Evolutionary conservation across 2,329 filamentous ascomycete genomes (phyloP).

Genomic region (Colletotrichum zoysiae): DNA sequence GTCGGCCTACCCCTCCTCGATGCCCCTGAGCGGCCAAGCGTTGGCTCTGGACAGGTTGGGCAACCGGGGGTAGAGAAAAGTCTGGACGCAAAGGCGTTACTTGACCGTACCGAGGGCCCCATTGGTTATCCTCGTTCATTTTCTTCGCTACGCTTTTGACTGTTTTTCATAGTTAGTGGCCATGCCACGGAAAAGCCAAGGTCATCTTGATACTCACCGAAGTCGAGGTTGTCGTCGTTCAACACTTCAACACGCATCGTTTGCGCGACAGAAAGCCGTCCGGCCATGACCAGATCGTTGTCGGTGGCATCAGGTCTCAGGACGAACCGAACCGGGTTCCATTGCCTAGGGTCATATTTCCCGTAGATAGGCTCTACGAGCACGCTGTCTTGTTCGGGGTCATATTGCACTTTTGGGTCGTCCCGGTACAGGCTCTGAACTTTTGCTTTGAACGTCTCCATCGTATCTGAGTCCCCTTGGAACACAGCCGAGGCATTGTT

Average conservation of each 20-base stretch:
- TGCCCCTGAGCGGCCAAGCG: not conserved
- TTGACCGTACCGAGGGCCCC: slow-evolving; percentile 45
- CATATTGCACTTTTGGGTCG: slow-evolving; percentile 2
- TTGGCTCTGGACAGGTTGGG: not conserved
- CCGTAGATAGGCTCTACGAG: slow-evolving; percentile 8
- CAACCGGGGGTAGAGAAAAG: slow-evolving; percentile 17
- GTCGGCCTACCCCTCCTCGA: not conserved
- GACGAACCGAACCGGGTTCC: slow-evolving; percentile 23
- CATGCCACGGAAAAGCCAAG: not conserved
- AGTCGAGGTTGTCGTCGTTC: slow-evolving; percentile 28
- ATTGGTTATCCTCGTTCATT: slow-evolving; percentile 24
- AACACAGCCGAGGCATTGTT: slow-evolving; percentile 9
- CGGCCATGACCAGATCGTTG: slow-evolving; percentile 46
- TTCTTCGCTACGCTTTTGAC: slow-evolving; percentile 10
- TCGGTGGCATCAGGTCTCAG: slow-evolving; percentile 45
- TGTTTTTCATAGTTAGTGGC: slow-evolving; percentile 2
- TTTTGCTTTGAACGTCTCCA: slow-evolving; percentile 24
- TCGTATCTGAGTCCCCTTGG: not conserved
- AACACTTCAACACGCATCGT: slow-evolving; percentile 42
- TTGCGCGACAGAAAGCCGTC: slow-evolving; percentile 45
- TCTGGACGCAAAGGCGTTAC: slow-evolving; percentile 21
- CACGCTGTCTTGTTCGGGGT: slow-evolving; percentile 19
- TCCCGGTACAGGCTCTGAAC: slow-evolving; percentile 15
- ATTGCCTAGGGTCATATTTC: not conserved
- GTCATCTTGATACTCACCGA: slow-evolving; percentile 14